Conservation (phyloP, 1,284 basidiomycete genomes). For the Ustilago shanxiensis region DNA sequence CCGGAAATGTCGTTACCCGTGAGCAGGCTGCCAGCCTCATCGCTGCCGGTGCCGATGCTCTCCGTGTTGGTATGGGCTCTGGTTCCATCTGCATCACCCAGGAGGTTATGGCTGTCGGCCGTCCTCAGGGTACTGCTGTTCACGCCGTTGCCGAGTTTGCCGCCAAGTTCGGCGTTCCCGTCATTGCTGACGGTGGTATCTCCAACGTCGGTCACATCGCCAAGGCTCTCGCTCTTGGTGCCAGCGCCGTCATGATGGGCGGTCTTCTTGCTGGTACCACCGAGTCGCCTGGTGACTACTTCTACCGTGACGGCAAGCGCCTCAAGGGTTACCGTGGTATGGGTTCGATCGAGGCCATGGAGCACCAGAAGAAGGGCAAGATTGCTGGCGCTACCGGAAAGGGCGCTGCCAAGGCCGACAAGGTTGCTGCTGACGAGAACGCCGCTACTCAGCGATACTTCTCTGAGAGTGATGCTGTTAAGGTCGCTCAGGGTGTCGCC, state of each 20-base stretch:
- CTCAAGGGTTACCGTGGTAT: conserved; percentile 99
- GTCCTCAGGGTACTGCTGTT: conserved; percentile 96
- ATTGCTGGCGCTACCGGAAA: conserved; percentile 70
- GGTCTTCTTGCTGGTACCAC: conserved; percentile 94
- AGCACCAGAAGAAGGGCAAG: conserved; percentile 65
- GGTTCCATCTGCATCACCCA: conserved; percentile 99
- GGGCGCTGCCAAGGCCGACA: conserved; percentile 73
- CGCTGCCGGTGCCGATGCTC: conserved; percentile 90
- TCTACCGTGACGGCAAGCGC: conserved; percentile 97
- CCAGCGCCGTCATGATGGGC: conserved; percentile 98
- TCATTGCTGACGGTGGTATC: conserved; percentile 98
- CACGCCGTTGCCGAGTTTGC: conserved; percentile 95
- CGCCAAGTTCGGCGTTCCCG: conserved; percentile 91
- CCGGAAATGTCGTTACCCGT: conserved; percentile 96
- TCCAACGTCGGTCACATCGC: conserved; percentile 97
- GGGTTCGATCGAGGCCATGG: conserved; percentile 77
- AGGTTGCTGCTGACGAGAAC: conserved; percentile 75
- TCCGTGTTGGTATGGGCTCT: conserved; percentile 96
- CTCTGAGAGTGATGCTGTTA: conserved; percentile 91
- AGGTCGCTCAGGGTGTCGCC: conserved; percentile 92
- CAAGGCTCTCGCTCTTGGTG: conserved; percentile 93
- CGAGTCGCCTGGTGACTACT: conserved; percentile 98
- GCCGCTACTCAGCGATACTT: conserved; percentile 98
- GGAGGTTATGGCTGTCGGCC: conserved; percentile 99
- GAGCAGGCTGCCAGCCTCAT: conserved; percentile 97